A percentile compares a stretch with the other conserved stretches of the same genome.
phyloP scores from a whole-genome alignment of 768 basidiomycete genomes.

The Collybia sordida region DNA sequence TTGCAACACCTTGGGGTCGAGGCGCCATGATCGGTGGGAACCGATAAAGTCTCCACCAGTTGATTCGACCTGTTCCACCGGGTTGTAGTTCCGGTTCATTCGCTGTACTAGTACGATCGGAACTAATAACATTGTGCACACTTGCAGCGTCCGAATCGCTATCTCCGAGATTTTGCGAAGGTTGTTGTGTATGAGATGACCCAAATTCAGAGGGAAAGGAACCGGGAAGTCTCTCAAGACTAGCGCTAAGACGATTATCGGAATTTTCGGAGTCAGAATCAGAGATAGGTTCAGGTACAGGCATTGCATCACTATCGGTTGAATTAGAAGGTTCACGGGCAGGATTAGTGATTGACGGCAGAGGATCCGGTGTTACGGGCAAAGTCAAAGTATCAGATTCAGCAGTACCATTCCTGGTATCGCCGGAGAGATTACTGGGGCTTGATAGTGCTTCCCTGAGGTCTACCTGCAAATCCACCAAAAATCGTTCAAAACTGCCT shows the following conservation, averaged over 20 bases:
- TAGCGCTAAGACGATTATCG: slow-evolving; percentile 15
- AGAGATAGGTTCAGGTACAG: slow-evolving; percentile 30
- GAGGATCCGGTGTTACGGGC: not conserved
- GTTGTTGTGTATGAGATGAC: not conserved
- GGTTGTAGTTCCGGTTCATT: slow-evolving; percentile 5
- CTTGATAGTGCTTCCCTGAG: slow-evolving; percentile 58
- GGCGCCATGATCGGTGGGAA: slow-evolving; percentile 64
- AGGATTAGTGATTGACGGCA: not conserved
- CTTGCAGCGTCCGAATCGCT: not conserved
- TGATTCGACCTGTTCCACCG: slow-evolving; percentile 41
- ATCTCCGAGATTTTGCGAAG: not conserved
- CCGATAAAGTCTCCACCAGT: slow-evolving; percentile 85
- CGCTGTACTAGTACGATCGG: not conserved
- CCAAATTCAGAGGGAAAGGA: slow-evolving; percentile 6
- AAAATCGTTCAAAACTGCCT: slow-evolving; percentile 79
- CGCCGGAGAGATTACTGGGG: not conserved
- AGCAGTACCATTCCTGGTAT: not conserved
- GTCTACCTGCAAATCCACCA: slow-evolving; percentile 76
- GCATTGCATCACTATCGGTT: slow-evolving; percentile 18
- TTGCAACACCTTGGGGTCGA: slow-evolving; percentile 18
- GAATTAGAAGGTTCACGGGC: too few relatives aligned
- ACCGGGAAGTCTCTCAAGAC: slow-evolving; percentile 1
- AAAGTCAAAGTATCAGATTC: not conserved
- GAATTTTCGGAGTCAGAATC: slow-evolving; percentile 38
- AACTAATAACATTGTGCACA: not conserved